These are phyloP conservation scores for Ceratocystis alfenasii DNA, from an alignment of 2,329 filamentous ascomycete genomes.

Conservation along the genomic window DNA sequence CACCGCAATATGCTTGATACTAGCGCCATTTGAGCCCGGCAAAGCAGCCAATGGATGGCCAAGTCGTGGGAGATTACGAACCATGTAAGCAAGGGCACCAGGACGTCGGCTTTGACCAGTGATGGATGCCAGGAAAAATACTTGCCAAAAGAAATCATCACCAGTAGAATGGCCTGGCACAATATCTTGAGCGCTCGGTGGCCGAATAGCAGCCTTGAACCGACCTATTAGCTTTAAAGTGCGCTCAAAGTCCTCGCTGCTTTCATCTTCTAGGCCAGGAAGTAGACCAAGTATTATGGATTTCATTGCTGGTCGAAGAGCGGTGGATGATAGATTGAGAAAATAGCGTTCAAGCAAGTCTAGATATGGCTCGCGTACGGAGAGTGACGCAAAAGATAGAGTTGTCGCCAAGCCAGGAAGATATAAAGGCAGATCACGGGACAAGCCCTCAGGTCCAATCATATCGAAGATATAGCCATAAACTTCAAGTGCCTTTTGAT, in stretches of 20 bases:
- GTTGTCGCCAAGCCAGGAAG: slow-evolving; percentile 81
- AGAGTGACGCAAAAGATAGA: slow-evolving; percentile 86
- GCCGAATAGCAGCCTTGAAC: slow-evolving; percentile 57
- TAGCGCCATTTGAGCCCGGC: slow-evolving; percentile 28
- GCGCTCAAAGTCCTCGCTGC: slow-evolving; percentile 90
- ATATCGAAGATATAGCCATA: slow-evolving; percentile 81
- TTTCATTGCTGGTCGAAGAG: slow-evolving; percentile 78
- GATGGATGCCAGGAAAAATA: slow-evolving; percentile 84
- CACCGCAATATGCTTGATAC: slow-evolving; percentile 29
- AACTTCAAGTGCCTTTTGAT: slow-evolving; percentile 92
- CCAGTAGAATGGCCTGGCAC: slow-evolving; percentile 45
- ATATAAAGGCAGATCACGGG: slow-evolving; percentile 73
- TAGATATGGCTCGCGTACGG: slow-evolving; percentile 75
- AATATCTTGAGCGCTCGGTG: slow-evolving; percentile 33
- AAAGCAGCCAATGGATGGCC: slow-evolving; percentile 33
- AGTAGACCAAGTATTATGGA: slow-evolving; percentile 79
- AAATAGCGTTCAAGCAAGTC: slow-evolving; percentile 73
- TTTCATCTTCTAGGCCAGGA: slow-evolving; percentile 88
- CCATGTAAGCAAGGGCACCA: slow-evolving; percentile 77
- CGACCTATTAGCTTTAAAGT: slow-evolving; percentile 67
- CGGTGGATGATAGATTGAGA: slow-evolving; percentile 54
- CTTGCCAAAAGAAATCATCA: slow-evolving; percentile 96
- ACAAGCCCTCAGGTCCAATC: slow-evolving; percentile 69
- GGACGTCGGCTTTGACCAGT: slow-evolving; percentile 75
- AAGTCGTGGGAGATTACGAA: slow-evolving; percentile 61